A percentile compares a stretch with the other conserved stretches of the same genome.
These are phyloP conservation scores for Kuraishia piskuri DNA, from an alignment of 805 yeast genomes.

Conservation along the genomic window DNA sequence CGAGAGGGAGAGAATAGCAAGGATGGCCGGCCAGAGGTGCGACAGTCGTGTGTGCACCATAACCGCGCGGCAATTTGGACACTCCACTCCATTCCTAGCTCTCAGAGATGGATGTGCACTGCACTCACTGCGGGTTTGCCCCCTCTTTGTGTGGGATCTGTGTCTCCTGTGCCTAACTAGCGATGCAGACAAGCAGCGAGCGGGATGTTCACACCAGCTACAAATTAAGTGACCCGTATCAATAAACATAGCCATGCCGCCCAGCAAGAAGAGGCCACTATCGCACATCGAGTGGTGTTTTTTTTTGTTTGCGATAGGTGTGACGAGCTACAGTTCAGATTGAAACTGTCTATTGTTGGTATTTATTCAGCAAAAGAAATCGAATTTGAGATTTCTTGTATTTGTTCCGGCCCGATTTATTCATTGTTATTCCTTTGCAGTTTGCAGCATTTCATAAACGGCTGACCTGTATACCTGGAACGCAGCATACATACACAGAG, in stretches of 20 bases:
- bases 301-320: too few relatives aligned
- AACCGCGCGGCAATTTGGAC: neutral
- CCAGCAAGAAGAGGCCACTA: neutral
- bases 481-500: neutral
- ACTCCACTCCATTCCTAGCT: neutral
- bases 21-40: neutral
- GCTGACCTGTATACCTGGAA: neutral
- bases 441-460: neutral
- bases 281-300: neutral
- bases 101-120: neutral
- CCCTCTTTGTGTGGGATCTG: neutral
- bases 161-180: slow-evolving; percentile 3
- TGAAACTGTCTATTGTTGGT: neutral
- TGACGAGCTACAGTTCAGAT: too few relatives aligned
- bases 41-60: neutral
- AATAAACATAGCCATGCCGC: neutral
- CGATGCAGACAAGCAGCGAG: neutral
- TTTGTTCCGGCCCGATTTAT: neutral
- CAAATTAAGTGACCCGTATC: neutral
- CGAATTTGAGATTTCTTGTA: neutral
- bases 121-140: slow-evolving; percentile 1
- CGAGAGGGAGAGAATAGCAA: too few relatives aligned
- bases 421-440: neutral
- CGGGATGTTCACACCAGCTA: neutral
- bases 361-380: neutral